These are phyloP conservation scores for Henckelia pumila DNA, from an alignment of 257 asterid genomes.

Conservation along the genomic window DNA sequence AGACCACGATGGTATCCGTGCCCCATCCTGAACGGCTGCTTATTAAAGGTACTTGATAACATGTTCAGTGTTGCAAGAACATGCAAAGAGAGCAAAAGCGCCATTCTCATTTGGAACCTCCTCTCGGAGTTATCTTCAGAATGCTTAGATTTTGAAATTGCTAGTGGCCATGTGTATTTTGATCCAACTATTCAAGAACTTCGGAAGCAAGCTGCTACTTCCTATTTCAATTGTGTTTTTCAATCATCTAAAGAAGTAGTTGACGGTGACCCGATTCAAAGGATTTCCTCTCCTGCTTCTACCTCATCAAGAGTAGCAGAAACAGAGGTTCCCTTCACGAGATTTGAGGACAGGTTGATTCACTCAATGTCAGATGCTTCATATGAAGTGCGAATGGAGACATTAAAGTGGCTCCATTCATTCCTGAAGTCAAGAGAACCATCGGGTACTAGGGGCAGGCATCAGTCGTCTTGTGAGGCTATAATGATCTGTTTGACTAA, in stretches of 20 bases:
- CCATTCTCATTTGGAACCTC: constrained; percentile 57
- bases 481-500: constrained; percentile 44
- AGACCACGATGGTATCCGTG: constrained; percentile 63
- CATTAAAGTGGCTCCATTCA: constrained; percentile 80
- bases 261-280: constrained; percentile 45
- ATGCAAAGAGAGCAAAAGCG: constrained; percentile 47
- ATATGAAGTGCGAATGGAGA: constrained; percentile 83
- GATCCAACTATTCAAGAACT: constrained; percentile 85
- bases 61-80: constrained; percentile 78
- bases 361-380: constrained; percentile 62
- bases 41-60: constrained; percentile 61
- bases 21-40: constrained; percentile 67
- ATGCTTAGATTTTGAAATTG: constrained; percentile 54
- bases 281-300: constrained; percentile 36
- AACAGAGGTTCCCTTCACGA: constrained; percentile 36
- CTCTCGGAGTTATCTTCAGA: constrained; percentile 72
- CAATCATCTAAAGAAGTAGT: constrained; percentile 53
- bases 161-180: constrained; percentile 41
- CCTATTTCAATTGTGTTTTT: constrained; percentile 75
- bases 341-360: constrained; percentile 59
- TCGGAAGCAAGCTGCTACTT: constrained; percentile 81
- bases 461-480: constrained; percentile 39
- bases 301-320: constrained; percentile 35
- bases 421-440: constrained; percentile 47
- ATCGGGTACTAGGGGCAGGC: constrained; percentile 26